Conservation (phyloP, 495 filamentous ascomycete genomes). For the Chaetomidium leptoderma region DNA sequence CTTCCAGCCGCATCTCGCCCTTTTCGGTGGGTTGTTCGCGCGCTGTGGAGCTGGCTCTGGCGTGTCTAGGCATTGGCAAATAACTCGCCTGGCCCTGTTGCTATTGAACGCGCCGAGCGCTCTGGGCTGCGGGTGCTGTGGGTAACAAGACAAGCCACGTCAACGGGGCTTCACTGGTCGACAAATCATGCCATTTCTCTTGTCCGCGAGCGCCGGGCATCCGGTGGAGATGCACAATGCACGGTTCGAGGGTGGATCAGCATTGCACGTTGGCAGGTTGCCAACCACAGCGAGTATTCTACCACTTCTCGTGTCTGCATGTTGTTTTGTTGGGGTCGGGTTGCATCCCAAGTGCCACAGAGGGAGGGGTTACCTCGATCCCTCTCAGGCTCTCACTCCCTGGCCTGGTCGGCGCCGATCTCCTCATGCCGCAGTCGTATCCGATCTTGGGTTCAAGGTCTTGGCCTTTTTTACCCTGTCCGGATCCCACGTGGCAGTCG, state of each 20-base stretch:
- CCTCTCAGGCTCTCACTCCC: neutral
- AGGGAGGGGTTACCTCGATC: neutral
- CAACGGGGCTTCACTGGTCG: neutral
- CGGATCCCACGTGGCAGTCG: constrained; percentile 4
- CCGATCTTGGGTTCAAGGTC: neutral
- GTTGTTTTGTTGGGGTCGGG: neutral
- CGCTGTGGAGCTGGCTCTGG: constrained; percentile 3
- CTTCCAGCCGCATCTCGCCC: constrained; percentile 9
- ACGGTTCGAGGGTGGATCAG: no score
- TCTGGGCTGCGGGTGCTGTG: neutral
- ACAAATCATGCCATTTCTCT: neutral
- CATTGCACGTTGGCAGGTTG: neutral
- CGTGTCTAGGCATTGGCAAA: constrained; percentile 1
- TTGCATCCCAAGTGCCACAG: neutral
- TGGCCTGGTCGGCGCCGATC: neutral
- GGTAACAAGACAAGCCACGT: neutral
- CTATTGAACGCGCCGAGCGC: constrained; percentile 11
- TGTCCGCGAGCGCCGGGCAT: neutral
- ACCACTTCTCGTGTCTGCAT: constrained; percentile 3
- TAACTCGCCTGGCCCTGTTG: neutral
- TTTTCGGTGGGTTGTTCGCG: neutral
- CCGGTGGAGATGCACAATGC: neutral
- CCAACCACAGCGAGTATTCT: neutral
- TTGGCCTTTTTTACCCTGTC: neutral
- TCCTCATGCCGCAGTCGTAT: neutral